Evolutionary conservation across 139 green algal genomes (phyloP), one percentile per base, ranked within the genome.

Genomic region (Desmodesmus armatus): DNA sequence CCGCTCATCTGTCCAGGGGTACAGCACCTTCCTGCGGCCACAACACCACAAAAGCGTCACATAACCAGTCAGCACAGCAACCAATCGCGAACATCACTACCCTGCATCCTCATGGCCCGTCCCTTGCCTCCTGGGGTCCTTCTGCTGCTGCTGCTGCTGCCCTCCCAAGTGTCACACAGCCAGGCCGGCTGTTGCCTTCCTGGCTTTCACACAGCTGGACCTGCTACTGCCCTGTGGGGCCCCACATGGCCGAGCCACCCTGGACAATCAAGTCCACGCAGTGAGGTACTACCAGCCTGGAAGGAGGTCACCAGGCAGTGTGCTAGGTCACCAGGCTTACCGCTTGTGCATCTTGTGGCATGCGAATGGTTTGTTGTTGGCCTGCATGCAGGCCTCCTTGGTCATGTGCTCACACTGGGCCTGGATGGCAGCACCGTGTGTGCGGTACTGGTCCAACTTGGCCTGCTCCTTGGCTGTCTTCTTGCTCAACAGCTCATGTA

Each of bases 361-460:
- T 3, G 90, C 86, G 60, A 87, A 25, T 4, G 37, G 63, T 3
- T 33, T 55, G 19, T 73, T 17, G 70, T 19, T 43, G 89, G 89
- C 76, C 86, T 2, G 17, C 55, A 90, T 75, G 87, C 95, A 98
- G 63, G 95, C 95, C 9, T 96, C 93, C 67, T 96, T 96, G 5
- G 95, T 98, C 40, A 97, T 90, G 76, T 93, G 69, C 6, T 75
- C 85, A 84, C 95, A 98, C 80, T 94, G 94, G 85, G 96, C 95
- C 0, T 84, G 88, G 40, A 98, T 88, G 31, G 91, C 89, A 11
- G 89, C 67, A 17, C 91, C 92, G 23, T 92, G 93, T 55, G 92
- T 96, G 43, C 91, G 89, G 89, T 97, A 98, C 85, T 93, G 84
- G 58, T 94, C 76, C 71, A 94, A 79, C 27, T 82, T 85, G 33